phyloP scores from a whole-genome alignment of 768 basidiomycete genomes.

The Mycena rebaudengoi region DNA sequence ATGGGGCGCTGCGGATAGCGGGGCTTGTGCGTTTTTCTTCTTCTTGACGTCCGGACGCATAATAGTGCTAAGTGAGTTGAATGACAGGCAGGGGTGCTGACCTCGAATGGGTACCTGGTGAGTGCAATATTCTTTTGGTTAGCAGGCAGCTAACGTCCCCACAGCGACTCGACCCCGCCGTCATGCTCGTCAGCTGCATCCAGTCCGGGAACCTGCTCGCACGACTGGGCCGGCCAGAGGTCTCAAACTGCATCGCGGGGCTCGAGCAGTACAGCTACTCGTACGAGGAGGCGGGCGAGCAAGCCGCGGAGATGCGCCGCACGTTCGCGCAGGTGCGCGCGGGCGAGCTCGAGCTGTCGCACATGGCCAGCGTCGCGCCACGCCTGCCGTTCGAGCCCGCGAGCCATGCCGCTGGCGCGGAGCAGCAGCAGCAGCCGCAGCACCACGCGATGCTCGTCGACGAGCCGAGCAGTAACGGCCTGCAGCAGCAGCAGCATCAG shows the following conservation, averaged over 20 bases:
- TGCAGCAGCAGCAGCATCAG: background rate
- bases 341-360: slow-evolving; percentile 55
- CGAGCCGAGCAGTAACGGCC: no score
- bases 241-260: slow-evolving; percentile 82
- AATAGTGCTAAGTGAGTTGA: slow-evolving; percentile 1
- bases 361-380: slow-evolving; percentile 54
- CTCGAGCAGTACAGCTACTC: slow-evolving; percentile 89
- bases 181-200: slow-evolving; percentile 88
- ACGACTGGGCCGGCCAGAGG: slow-evolving; percentile 83
- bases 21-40: slow-evolving; percentile 68
- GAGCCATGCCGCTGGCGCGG: slow-evolving; percentile 39
- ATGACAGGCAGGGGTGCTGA: slow-evolving; percentile 78
- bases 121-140: slow-evolving; percentile 26
- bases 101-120: slow-evolving; percentile 88
- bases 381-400: slow-evolving; percentile 41
- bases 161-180: slow-evolving; percentile 84
- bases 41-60: no score
- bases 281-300: slow-evolving; percentile 86
- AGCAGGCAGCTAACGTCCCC: background rate
- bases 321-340: slow-evolving; percentile 51
- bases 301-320: slow-evolving; percentile 74
- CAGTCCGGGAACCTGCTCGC: slow-evolving; percentile 87
- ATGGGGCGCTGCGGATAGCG: slow-evolving; percentile 87
- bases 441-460: slow-evolving; percentile 12
- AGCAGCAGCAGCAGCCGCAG: slow-evolving; percentile 27